phyloP scores from a whole-genome alignment of 1,284 basidiomycete genomes.

The Cerioporus squamosus region DNA sequence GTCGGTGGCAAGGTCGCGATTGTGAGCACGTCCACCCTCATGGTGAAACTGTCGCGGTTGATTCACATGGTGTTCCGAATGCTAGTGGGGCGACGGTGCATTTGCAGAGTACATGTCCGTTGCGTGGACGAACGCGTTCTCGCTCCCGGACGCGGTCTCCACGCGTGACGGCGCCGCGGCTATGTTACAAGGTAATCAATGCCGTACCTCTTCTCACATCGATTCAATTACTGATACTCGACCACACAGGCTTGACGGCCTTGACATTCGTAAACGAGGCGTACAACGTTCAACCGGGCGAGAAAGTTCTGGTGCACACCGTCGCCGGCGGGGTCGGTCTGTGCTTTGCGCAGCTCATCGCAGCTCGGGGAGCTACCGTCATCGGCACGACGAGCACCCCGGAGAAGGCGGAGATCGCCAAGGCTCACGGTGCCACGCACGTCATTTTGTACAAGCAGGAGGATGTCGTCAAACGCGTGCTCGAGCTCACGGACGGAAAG shows the following conservation, averaged over 20 bases:
- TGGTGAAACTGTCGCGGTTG: no score
- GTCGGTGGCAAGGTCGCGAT: slow-evolving; percentile 67
- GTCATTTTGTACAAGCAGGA: slow-evolving; percentile 83
- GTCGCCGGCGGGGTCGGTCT: slow-evolving; percentile 87
- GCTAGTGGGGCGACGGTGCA: slow-evolving; percentile 34
- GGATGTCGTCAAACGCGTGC: slow-evolving; percentile 68
- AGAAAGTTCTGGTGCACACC: slow-evolving; percentile 83
- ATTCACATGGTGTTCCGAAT: not conserved
- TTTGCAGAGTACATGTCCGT: slow-evolving; percentile 30
- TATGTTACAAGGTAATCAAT: slow-evolving; percentile 34
- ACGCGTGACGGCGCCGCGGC: slow-evolving; percentile 69
- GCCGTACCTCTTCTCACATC: not conserved
- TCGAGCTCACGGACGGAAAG: slow-evolving; percentile 80
- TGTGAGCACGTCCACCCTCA: slow-evolving; percentile 44
- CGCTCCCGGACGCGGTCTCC: slow-evolving; percentile 60
- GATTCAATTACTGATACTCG: not conserved
- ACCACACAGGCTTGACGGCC: slow-evolving; percentile 76
- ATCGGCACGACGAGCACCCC: slow-evolving; percentile 93
- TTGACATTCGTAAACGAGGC: slow-evolving; percentile 83
- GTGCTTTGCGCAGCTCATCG: slow-evolving; percentile 62
- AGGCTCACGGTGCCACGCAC: slow-evolving; percentile 81
- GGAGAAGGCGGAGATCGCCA: slow-evolving; percentile 87
- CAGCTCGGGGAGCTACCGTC: slow-evolving; percentile 80
- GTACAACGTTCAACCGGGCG: slow-evolving; percentile 79
- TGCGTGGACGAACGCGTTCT: slow-evolving; percentile 46